Evolutionary conservation across 108 stramenopile species (phyloP).

Genomic region (Fragilariopsis cylindrus): DNA sequence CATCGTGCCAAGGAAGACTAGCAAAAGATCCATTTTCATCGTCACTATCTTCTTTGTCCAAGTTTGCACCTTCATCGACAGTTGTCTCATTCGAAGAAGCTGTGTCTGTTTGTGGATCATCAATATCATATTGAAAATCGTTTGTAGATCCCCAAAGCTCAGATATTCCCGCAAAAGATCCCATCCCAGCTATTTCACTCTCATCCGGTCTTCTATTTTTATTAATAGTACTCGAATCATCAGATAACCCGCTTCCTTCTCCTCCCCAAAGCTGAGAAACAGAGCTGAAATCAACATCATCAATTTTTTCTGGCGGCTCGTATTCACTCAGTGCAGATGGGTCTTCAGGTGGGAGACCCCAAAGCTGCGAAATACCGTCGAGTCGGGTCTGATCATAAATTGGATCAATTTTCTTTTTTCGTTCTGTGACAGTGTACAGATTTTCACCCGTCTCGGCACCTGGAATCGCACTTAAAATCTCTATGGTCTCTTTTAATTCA

Average conservation of each 20-base stretch:
- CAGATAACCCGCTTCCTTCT: slow-evolving; percentile 13
- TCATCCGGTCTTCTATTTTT: slow-evolving; percentile 5
- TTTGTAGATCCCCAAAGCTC: slow-evolving; percentile 41
- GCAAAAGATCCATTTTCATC: slow-evolving; percentile 16
- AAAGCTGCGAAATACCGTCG: slow-evolving; percentile 59
- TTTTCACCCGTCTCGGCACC: slow-evolving; percentile 22
- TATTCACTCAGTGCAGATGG: slow-evolving; percentile 20
- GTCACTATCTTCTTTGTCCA: neutral
- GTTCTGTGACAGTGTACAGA: slow-evolving; percentile 19
- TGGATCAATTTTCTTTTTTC: slow-evolving; percentile 10
- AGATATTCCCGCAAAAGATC: slow-evolving; percentile 35
- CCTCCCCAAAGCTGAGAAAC: slow-evolving; percentile 52
- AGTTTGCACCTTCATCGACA: neutral
- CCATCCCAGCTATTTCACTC: slow-evolving; percentile 9
- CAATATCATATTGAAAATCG: neutral
- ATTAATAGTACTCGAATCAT: neutral
- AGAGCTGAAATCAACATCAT: slow-evolving; percentile 40
- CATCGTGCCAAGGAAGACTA: slow-evolving; percentile 14
- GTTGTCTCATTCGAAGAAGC: neutral
- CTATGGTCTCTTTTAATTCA: slow-evolving; percentile 50
- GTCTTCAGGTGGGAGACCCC: slow-evolving; percentile 49
- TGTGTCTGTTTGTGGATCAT: neutral
- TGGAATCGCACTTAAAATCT: slow-evolving; percentile 49
- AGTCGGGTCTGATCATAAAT: slow-evolving; percentile 57
- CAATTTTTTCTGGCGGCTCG: slow-evolving; percentile 32